Base-by-base conservation (phyloP, 2,329 filamentous ascomycete genomes). In the Pestalotiopsis sp. region DNA sequence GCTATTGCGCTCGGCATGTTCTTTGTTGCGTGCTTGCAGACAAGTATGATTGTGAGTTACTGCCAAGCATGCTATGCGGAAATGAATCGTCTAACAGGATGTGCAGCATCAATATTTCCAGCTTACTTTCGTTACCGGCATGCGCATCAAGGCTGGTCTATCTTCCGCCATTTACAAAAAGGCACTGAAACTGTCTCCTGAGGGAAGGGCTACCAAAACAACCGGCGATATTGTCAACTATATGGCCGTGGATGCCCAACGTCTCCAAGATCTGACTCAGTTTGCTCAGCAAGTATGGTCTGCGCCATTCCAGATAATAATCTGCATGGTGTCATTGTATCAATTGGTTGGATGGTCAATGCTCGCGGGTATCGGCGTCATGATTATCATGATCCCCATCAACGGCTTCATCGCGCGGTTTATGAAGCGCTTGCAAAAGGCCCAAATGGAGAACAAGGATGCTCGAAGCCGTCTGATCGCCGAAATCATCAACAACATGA, bases 391-490 rank as follows among this genome's bases (percentile, higher is more conserved):
- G 95, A 95, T 99, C 79, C 96, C 96, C 0, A 85, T 98, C 74
- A 98, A 99, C 78, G 95, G 95, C 63, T 85, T 96, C 70, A 96
- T 98, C 77, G 95, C 96, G 27, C 89, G 92, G 69, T 87, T 97
- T 74, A 98, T 98, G 93, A 98, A 97, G 83, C 94, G 88, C 58
- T 83, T 99, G 74, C 97, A 99, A 79, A 97, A 98, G 81, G 86
- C 91, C 72, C 96, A 99, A 83, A 99, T 99, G 96, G 97, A 97
- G 85, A 98, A 98, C 84, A 99, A 99, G 83, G 96, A 99, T 76
- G 88, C 94, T 52, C 90, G 96, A 77, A 97, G 95, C 61, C 90
- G 95, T 64, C 83, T 99, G 69, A 98, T 98, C 86, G 97, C 95
- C 6, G 96, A 99, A 81, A 99, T 99, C 73, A 86, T 99, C 77